A percentile compares a stretch with the other conserved stretches of the same genome.
Conservation (phyloP, 768 basidiomycete species). For the Tephrocybe sp. region DNA sequence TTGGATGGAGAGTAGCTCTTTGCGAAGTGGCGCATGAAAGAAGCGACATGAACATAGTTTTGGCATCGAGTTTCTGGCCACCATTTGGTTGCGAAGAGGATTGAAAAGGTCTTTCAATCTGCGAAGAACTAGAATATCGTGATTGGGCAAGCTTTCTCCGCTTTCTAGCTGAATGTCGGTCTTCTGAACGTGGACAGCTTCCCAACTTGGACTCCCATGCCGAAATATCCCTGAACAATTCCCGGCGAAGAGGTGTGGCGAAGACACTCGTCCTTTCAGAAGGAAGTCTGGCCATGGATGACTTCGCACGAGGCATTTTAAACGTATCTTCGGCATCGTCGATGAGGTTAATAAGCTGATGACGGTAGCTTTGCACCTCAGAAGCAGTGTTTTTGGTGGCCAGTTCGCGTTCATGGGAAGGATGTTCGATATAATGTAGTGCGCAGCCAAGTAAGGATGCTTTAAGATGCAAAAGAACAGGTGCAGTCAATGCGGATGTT, state of each 20-base stretch:
- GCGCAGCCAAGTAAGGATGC: slow-evolving; percentile 53
- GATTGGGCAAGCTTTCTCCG: slow-evolving; percentile 7
- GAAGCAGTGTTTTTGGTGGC: slow-evolving; percentile 15
- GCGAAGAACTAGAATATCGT: background rate
- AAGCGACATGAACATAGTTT: slow-evolving; percentile 3
- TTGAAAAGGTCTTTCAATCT: background rate
- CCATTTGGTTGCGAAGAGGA: background rate
- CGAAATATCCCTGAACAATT: slow-evolving; percentile 28
- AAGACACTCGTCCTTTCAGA: background rate
- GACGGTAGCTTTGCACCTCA: slow-evolving; percentile 32
- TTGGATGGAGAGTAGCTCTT: slow-evolving; percentile 5
- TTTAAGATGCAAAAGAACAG: slow-evolving; percentile 38
- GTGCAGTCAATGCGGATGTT: slow-evolving; percentile 26
- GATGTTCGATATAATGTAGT: slow-evolving; percentile 42
- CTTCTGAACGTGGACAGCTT: slow-evolving; percentile 35
- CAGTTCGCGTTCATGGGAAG: slow-evolving; percentile 18
- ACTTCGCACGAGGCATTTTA: slow-evolving; percentile 26
- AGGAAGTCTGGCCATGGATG: slow-evolving; percentile 5
- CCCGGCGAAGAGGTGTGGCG: slow-evolving; percentile 8
- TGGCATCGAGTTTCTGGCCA: background rate
- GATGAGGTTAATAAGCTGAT: slow-evolving; percentile 39
- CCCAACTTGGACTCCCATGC: slow-evolving; percentile 46
- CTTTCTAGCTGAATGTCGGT: slow-evolving; percentile 6
- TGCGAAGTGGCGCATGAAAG: slow-evolving; percentile 1
- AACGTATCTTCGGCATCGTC: slow-evolving; percentile 52